Base-by-base conservation (phyloP, 257 asterid genomes). In the Scutellaria barbata region DNA sequence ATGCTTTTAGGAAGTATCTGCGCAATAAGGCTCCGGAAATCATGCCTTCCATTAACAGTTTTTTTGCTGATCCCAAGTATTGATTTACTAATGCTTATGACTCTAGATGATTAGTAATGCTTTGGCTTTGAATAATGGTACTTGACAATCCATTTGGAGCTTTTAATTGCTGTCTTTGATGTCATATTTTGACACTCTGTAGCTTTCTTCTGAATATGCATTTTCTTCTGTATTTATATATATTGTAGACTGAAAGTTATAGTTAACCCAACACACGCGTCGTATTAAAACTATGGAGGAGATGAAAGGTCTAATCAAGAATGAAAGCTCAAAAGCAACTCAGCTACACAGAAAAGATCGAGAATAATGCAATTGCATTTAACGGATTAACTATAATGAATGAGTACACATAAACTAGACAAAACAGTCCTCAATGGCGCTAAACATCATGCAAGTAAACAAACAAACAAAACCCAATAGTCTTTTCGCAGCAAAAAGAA, bases 11-110 rank as follows among this genome's bases (percentile, higher is more conserved):
- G 17, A 82, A 76, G 72, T 84, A 69, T 45, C 71, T 84, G 3
- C 85, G 92, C 10, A 82, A 77, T 52, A 79, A 18, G 63, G 58
- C 71, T 6, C 83, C 84, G 1, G 81, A 85, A 69, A 35, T 85
- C 67, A 83, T 83, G 85, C 88, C 86, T 1, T 57, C 7, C 10
- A 12, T 85, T 54, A 85, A 85, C 64, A 41, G 71, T 41, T 77
- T 64, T 76, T 85, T 83, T 46, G 48, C 86, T 1, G 74, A 81
- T 46, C 82, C 81, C 1, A 57, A 79, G 18, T 75, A 30, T 30
- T 30, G 35, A 30, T 30, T 30, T 30, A 4, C 35, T 30, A 30
- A 30, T 30, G 35, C 35, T 25, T 25, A 1, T 25, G 30, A 25
- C 30, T 25, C 30, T 25, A 3, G 3, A 25, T 25, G 30, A 25